Percentiles rank a stretch among this genome's conserved stretches.
phyloP scores from a whole-genome alignment of 2,329 filamentous ascomycete genomes.

The Trichoderma harzianum region DNA sequence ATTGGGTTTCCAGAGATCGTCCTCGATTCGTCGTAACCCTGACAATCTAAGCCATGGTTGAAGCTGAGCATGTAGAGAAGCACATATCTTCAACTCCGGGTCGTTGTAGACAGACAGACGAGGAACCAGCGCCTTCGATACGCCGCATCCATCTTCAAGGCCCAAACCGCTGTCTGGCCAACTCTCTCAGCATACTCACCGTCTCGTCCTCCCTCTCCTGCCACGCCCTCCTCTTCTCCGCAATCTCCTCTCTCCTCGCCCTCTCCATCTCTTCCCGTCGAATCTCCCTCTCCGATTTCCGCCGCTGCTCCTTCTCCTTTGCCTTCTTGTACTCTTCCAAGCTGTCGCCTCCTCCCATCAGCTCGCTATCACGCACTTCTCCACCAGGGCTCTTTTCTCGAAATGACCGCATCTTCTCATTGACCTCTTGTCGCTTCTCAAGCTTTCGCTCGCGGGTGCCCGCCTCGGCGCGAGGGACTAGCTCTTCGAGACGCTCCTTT shows the following conservation, averaged over 20 bases:
- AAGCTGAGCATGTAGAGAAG: not conserved
- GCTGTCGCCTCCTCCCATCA: conserved; percentile 70
- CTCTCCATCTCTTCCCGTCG: conserved; percentile 75
- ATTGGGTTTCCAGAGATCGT: not conserved
- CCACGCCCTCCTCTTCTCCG: conserved; percentile 68
- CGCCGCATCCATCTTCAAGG: not conserved
- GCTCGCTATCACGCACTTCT: conserved; percentile 55
- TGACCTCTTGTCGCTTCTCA: conserved; percentile 76
- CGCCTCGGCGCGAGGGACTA: conserved; percentile 76
- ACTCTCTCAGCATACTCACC: conserved; percentile 72
- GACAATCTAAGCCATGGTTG: not conserved
- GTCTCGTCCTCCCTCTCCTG: conserved; percentile 78
- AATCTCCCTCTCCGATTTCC: conserved; percentile 81
- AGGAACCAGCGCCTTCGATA: not conserved
- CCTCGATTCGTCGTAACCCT: not conserved
- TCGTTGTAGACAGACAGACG: not conserved
- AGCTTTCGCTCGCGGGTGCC: conserved; percentile 79
- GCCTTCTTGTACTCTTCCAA: conserved; percentile 66
- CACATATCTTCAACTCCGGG: not conserved
- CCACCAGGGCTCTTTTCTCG: conserved; percentile 62
- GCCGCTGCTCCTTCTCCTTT: conserved; percentile 62
- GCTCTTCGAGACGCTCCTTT: conserved; percentile 72
- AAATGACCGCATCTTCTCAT: conserved; percentile 72
- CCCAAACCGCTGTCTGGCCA: conserved; percentile 79
- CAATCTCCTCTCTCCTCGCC: conserved; percentile 73